Percentiles rank a stretch among this genome's conserved stretches.
These are phyloP conservation scores for Talaromyces sp. DNA, from an alignment of 2,329 filamentous ascomycete genomes.

Conservation along the genomic window DNA sequence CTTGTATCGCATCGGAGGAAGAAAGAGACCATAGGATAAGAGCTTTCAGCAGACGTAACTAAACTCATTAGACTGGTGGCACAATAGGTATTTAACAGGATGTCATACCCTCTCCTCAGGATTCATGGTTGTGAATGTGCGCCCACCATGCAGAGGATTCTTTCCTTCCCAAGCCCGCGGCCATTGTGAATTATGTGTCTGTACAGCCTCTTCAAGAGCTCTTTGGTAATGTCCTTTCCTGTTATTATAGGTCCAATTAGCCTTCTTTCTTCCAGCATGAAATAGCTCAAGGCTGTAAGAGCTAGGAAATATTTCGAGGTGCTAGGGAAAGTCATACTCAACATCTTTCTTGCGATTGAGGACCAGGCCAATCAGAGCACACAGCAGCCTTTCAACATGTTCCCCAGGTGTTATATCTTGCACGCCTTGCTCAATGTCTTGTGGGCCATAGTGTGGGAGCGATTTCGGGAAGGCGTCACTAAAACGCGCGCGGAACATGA, in stretches of 20 bases:
- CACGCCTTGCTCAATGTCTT: slow-evolving; percentile 88
- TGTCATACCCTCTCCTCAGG: slow-evolving; percentile 71
- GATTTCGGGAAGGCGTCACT: slow-evolving; percentile 84
- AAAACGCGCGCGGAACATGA: slow-evolving; percentile 96
- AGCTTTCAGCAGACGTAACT: slow-evolving; percentile 80
- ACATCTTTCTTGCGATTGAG: slow-evolving; percentile 98
- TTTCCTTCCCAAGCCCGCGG: slow-evolving; percentile 74
- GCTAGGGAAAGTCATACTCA: slow-evolving; percentile 65
- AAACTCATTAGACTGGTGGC: slow-evolving; percentile 15
- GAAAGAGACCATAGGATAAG: slow-evolving; percentile 85
- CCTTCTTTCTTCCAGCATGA: slow-evolving; percentile 16
- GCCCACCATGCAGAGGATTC: slow-evolving; percentile 77
- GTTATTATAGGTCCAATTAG: slow-evolving; percentile 28
- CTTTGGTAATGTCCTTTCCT: slow-evolving; percentile 90
- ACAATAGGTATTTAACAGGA: slow-evolving; percentile 4
- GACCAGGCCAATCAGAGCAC: slow-evolving; percentile 80
- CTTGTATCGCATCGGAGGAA: slow-evolving; percentile 78
- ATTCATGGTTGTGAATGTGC: slow-evolving; percentile 77
- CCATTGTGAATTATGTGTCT: slow-evolving; percentile 84
- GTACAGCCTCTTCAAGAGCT: slow-evolving; percentile 88
- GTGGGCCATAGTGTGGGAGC: slow-evolving; percentile 83
- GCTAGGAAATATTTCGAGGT: neutral
- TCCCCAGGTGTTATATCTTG: slow-evolving; percentile 74
- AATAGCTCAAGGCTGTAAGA: neutral
- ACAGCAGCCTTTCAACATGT: slow-evolving; percentile 81